Conservation (phyloP, 2,329 filamentous ascomycete genomes). For the Fusarium pseudocircinatum region DNA sequence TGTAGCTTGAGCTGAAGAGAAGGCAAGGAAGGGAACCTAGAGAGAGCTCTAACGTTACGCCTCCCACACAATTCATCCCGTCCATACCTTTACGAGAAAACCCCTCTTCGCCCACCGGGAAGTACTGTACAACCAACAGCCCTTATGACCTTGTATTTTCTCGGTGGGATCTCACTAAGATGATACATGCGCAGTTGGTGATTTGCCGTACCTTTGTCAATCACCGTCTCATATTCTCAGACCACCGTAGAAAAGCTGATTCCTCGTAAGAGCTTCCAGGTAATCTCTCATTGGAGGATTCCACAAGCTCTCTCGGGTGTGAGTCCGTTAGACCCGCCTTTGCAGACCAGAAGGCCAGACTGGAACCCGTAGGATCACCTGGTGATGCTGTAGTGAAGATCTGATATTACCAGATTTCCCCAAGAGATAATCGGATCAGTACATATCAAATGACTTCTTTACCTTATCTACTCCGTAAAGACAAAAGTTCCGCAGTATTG, state of each 20-base stretch:
- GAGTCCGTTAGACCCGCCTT: constrained; percentile 25
- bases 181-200: constrained; percentile 16
- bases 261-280: constrained; percentile 20
- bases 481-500: constrained; percentile 5
- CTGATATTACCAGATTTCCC: not conserved
- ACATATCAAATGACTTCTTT: not conserved
- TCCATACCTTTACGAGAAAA: not conserved
- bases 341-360: constrained; percentile 12
- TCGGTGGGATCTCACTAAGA: not conserved
- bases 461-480: not conserved
- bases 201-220: constrained; percentile 8
- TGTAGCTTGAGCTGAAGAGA: constrained; percentile 35
- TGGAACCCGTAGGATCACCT: not conserved
- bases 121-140: constrained; percentile 19
- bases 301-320: constrained; percentile 18
- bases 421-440: not conserved
- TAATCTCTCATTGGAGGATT: constrained; percentile 27
- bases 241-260: constrained; percentile 22
- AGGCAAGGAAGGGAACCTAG: not conserved
- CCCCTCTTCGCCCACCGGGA: constrained; percentile 8
- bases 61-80: constrained; percentile 2
- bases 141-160: constrained; percentile 17
- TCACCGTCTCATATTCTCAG: constrained; percentile 22
- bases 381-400: constrained; percentile 6
- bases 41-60: not conserved